A percentile compares a stretch with the other conserved stretches of the same genome.
Evolutionary conservation across 371 early-diverging fungal species (phyloP).

Genomic region (Conidiobolus incongruus): DNA sequence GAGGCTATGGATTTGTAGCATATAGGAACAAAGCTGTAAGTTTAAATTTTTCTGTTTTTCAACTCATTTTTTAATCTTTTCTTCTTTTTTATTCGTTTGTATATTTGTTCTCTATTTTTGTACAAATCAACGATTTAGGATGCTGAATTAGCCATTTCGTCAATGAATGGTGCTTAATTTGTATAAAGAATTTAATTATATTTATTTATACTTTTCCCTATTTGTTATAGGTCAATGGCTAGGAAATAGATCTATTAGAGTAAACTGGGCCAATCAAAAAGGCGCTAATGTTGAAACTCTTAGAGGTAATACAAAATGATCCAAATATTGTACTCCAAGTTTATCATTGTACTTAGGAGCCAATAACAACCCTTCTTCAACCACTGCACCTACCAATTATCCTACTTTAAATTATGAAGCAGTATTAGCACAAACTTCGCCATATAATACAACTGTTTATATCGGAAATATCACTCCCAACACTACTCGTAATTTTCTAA

Average conservation of each 20-base stretch:
- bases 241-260: slow-evolving; percentile 29
- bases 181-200: background rate
- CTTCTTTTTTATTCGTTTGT: background rate
- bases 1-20: slow-evolving; percentile 64
- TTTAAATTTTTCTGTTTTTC: background rate
- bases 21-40: slow-evolving; percentile 39
- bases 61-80: background rate
- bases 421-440: slow-evolving; percentile 45
- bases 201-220: background rate
- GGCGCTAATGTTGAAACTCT: slow-evolving; percentile 6
- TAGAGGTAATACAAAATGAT: background rate
- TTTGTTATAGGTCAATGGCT: slow-evolving; percentile 16
- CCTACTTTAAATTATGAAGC: slow-evolving; percentile 36
- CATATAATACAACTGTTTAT: slow-evolving; percentile 66
- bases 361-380: background rate
- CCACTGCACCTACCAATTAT: slow-evolving; percentile 8
- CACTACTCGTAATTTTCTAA: slow-evolving; percentile 25
- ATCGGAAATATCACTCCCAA: slow-evolving; percentile 63
- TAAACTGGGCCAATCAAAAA: slow-evolving; percentile 70
- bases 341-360: background rate
- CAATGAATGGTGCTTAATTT: slow-evolving; percentile 42
- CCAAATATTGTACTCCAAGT: background rate
- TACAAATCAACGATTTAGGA: slow-evolving; percentile 13
- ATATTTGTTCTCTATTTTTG: background rate
- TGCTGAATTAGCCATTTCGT: slow-evolving; percentile 50